Evolutionary conservation across 441 rosid species (phyloP).

Genomic region (Brassica hybrid): DNA sequence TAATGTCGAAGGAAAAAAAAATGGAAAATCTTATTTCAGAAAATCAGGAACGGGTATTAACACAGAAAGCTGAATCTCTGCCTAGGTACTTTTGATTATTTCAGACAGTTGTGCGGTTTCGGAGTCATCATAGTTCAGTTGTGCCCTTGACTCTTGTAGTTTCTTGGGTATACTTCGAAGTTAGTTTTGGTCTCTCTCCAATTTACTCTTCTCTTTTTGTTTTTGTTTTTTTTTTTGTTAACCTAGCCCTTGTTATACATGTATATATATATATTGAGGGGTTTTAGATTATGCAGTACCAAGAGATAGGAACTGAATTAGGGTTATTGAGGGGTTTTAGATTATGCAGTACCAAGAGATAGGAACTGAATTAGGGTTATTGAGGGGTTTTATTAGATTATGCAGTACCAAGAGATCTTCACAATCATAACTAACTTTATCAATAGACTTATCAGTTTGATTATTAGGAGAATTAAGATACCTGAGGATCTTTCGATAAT

Average conservation of each 20-base stretch:
- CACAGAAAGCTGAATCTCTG: background rate
- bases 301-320: background rate
- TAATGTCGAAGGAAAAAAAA: background rate
- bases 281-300: too few relatives aligned
- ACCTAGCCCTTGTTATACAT: background rate
- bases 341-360: too few relatives aligned
- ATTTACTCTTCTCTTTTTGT: background rate
- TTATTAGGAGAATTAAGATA: background rate
- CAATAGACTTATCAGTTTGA: background rate
- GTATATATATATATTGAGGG: too few relatives aligned
- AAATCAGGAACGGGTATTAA: too few relatives aligned
- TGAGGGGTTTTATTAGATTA: background rate
- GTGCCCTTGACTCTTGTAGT: conserved; percentile 11
- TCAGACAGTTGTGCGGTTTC: background rate
- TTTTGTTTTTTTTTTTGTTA: background rate
- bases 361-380: background rate
- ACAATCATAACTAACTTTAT: background rate
- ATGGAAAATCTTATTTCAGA: background rate
- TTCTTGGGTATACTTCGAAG: conserved; percentile 30
- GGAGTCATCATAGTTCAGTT: conserved; percentile 13
- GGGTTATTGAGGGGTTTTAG: background rate
- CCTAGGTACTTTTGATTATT: background rate
- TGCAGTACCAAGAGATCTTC: background rate
- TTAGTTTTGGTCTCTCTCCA: too few relatives aligned
- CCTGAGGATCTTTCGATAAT: background rate